Evolutionary conservation across 2,329 filamentous ascomycete species (phyloP).

Genomic region (Davidsoniella eucalypti): DNA sequence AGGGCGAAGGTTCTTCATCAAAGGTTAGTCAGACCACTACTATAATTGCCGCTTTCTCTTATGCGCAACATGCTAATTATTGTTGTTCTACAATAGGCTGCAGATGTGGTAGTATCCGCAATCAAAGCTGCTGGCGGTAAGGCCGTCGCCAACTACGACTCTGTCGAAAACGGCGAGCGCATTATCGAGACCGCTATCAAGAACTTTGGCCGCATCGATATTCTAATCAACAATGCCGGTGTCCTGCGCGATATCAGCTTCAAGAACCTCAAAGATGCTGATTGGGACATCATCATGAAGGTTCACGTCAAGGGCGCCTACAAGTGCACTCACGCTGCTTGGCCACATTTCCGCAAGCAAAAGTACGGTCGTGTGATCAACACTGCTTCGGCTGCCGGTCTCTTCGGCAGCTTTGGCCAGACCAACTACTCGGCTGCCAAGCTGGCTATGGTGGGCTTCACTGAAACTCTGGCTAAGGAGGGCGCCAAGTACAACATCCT

Average conservation of each 20-base stretch:
- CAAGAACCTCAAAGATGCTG: conserved; percentile 94
- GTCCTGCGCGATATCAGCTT: conserved; percentile 92
- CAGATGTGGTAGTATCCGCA: conserved; percentile 67
- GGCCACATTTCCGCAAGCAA: conserved; percentile 96
- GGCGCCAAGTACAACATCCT: conserved; percentile 96
- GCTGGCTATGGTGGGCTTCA: conserved; percentile 88
- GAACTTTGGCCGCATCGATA: conserved; percentile 70
- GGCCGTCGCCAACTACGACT: conserved; percentile 94
- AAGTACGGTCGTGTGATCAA: conserved; percentile 96
- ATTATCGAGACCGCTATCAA: conserved; percentile 84
- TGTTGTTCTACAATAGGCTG: conserved; percentile 36
- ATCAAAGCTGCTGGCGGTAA: conserved; percentile 82
- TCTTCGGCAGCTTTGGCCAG: conserved; percentile 93
- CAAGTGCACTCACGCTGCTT: conserved; percentile 87
- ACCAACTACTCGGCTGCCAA: conserved; percentile 96
- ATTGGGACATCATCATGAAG: conserved; percentile 90
- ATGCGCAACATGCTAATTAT: not conserved
- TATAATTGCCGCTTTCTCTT: not conserved
- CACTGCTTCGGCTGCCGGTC: conserved; percentile 85
- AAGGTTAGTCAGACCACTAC: conserved; percentile 44
- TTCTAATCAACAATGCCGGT: conserved; percentile 95
- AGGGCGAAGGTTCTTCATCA: conserved; percentile 73
- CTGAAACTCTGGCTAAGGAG: conserved; percentile 94
- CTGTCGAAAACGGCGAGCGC: conserved; percentile 78
- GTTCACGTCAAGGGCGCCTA: conserved; percentile 90